Percentiles rank a stretch among this genome's conserved stretches.
Evolutionary conservation across 306 rosid genomes (phyloP).

Genomic region (Prunus fruticosa): DNA sequence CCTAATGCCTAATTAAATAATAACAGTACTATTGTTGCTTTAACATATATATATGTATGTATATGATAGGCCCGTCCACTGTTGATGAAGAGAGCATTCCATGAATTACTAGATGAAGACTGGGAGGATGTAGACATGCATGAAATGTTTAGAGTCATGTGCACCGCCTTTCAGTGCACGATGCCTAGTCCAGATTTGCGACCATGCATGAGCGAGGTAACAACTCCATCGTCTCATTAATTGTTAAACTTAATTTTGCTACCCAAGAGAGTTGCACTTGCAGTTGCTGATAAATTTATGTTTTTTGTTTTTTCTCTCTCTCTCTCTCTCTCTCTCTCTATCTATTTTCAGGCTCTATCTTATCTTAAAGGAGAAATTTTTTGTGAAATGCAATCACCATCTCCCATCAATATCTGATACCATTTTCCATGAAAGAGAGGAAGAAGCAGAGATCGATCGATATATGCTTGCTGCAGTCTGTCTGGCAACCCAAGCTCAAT

Average conservation of each 20-base stretch:
- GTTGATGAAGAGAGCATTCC: constrained; percentile 20
- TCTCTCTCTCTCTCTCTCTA: not conserved
- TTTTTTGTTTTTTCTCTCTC: not conserved
- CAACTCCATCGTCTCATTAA: too few species aligned
- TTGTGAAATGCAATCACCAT: constrained; percentile 11
- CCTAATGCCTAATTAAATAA: not conserved
- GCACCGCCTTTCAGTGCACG: constrained; percentile 14
- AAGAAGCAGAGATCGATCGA: not conserved
- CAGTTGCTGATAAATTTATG: not conserved
- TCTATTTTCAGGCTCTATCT: constrained; percentile 12
- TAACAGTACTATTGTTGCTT: not conserved
- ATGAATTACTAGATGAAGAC: constrained; percentile 16
- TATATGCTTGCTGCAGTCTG: not conserved
- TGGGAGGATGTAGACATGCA: constrained; percentile 18
- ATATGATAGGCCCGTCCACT: constrained; percentile 25
- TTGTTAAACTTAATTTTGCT: too few species aligned
- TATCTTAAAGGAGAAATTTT: constrained; percentile 20
- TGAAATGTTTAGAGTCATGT: constrained; percentile 23
- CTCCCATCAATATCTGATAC: constrained; percentile 14
- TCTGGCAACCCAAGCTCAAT: not conserved
- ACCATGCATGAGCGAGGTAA: constrained; percentile 25
- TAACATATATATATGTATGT: not conserved
- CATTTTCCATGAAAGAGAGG: not conserved
- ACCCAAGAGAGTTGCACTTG: too few species aligned
- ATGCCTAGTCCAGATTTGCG: constrained; percentile 12